Percentiles rank a stretch among this genome's conserved stretches.
Evolutionary conservation across 371 early-diverging fungal genomes (phyloP).

Genomic region (Lichtheimia hyalospora): DNA sequence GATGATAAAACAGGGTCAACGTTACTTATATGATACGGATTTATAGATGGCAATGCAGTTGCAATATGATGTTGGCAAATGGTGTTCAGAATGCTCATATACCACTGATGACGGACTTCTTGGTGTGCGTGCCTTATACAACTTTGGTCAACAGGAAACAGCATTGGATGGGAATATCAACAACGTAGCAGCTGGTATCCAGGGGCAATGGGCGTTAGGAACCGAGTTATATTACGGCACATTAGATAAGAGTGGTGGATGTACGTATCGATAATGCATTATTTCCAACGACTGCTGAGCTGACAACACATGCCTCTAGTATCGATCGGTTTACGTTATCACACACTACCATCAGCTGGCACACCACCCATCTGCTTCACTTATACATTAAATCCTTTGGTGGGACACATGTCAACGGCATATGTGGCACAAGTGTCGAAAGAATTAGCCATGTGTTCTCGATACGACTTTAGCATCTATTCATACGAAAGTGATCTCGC

Average conservation of each 20-base stretch:
- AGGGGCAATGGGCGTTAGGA: conserved; percentile 73
- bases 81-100: conserved; percentile 78
- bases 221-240: conserved; percentile 85
- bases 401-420: conserved; percentile 81
- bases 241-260: conserved; percentile 84
- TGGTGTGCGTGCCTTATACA: conserved; percentile 77
- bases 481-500: conserved; percentile 85
- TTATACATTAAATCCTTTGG: conserved; percentile 83
- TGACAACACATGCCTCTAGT: conserved; percentile 32
- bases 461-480: conserved; percentile 87
- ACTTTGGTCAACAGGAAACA: conserved; percentile 54
- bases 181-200: conserved; percentile 4
- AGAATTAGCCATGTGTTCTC: conserved; percentile 70
- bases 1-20: neutral
- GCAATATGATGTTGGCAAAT: conserved; percentile 71
- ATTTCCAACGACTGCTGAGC: neutral
- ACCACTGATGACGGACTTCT: conserved; percentile 76
- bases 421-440: conserved; percentile 79
- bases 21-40: neutral
- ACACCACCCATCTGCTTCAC: conserved; percentile 64
- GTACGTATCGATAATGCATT: conserved; percentile 44
- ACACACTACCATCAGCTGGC: conserved; percentile 57
- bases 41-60: conserved; percentile 68
- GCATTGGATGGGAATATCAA: neutral
- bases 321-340: conserved; percentile 73